Base-by-base conservation (phyloP, 2,329 filamentous ascomycete species). In the Dactylonectria estremocensis region DNA sequence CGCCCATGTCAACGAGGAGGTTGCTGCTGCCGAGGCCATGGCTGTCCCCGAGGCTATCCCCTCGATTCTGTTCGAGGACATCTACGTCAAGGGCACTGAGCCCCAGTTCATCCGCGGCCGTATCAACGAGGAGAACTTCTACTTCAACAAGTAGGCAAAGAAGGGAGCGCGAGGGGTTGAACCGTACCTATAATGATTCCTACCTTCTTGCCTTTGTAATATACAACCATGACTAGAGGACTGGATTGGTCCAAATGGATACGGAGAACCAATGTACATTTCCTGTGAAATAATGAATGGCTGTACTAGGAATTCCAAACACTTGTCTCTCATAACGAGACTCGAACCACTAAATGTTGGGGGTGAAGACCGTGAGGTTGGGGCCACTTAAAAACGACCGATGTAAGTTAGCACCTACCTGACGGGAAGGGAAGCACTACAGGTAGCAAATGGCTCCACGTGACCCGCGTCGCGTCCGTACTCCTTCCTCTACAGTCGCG, bases 11-110 rank as follows among this genome's bases (percentile, higher is more conserved):
- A 95, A 96, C 82, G 91, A 90, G 74, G 95, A 99, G 88, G 95
- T 98, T 65, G 93, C 92, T 69, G 88, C 90, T 78, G 96, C 96
- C 61, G 96, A 99, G 90, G 88, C 90, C 77, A 98, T 98, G 94
- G 83, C 90, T 46, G 83, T 85, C 53, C 96, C 96, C 33, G 94
- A 97, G 55, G 81, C 92, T 64, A 97, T 89, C 69, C 85, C 91
- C 61, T 89, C 94, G 83, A 96, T 96, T 76, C 88, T 99, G 76
- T 99, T 89, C 83, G 95, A 99, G 91, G 74, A 76, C 52, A 76
- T 76, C 60, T 76, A 76, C 61, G 74, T 76, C 54, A 65, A 60
- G 49, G 73, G 73, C 50, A 73, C 64, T 9, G 73, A 75, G 70
- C 74, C 74, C 49, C 70, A 76, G 72, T 76, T 69, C 71, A 72